A percentile compares a stretch with the other conserved stretches of the same genome.
These are phyloP conservation scores for Syzygium aromaticum DNA, from an alignment of 345 rosid species.

Conservation along the genomic window DNA sequence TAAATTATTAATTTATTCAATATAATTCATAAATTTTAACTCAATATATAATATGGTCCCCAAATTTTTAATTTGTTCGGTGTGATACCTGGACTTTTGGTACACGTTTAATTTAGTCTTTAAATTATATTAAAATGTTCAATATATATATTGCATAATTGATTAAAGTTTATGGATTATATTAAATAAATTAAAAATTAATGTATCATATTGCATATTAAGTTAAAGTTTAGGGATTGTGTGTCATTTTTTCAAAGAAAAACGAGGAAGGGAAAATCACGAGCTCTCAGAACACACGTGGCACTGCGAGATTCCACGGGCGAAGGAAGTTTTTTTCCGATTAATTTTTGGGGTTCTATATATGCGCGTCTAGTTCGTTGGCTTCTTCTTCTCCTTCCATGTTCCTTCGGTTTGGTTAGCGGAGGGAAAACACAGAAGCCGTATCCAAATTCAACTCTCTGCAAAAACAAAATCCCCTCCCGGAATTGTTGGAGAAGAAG, in stretches of 20 bases:
- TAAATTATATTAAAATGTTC: too few relatives aligned
- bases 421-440: not conserved
- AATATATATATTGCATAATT: too few relatives aligned
- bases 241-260: not conserved
- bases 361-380: not conserved
- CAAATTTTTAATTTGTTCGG: too few relatives aligned
- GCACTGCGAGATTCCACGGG: not conserved
- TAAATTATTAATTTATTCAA: too few relatives aligned
- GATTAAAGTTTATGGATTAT: too few relatives aligned
- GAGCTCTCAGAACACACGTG: not conserved
- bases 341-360: not conserved
- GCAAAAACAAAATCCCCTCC: not conserved
- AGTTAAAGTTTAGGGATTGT: too few relatives aligned
- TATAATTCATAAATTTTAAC: too few relatives aligned
- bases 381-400: not conserved
- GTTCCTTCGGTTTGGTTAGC: not conserved
- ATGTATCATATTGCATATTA: too few relatives aligned
- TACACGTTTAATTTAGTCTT: too few relatives aligned
- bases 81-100: too few relatives aligned
- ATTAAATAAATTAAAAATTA: too few relatives aligned
- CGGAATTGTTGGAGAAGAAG: not conserved
- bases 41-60: too few relatives aligned
- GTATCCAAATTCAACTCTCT: not conserved
- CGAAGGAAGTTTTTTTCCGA: not conserved
- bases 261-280: not conserved